These are phyloP conservation scores for Meripilus lineatus DNA, from an alignment of 1,284 basidiomycete species.

Conservation along the genomic window DNA sequence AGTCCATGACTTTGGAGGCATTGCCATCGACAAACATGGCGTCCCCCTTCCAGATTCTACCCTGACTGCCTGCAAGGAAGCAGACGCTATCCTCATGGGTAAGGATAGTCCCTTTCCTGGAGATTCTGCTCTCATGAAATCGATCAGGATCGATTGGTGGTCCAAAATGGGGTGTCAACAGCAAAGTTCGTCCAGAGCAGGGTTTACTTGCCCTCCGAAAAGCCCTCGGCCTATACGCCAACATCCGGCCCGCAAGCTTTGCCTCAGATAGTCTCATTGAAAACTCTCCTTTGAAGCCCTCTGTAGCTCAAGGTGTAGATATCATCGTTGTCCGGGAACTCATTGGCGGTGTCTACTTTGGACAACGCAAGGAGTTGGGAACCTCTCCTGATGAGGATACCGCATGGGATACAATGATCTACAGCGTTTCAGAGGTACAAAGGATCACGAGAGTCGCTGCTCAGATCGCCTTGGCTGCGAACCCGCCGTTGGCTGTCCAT, in stretches of 20 bases:
- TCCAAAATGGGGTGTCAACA: conserved; percentile 95
- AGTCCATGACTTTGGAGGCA: conserved; percentile 85
- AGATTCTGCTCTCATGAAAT: conserved; percentile 8
- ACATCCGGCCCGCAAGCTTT: conserved; percentile 96
- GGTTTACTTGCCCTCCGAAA: conserved; percentile 93
- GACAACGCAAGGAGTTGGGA: conserved; percentile 86
- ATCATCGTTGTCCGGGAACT: conserved; percentile 96
- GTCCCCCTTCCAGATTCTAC: conserved; percentile 85
- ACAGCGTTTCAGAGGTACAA: conserved; percentile 89
- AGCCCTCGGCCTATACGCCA: conserved; percentile 95
- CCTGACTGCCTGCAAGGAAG: conserved; percentile 80
- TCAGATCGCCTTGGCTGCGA: conserved; percentile 79
- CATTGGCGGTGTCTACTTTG: conserved; percentile 93
- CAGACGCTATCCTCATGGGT: conserved; percentile 94
- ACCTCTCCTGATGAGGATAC: conserved; percentile 54
- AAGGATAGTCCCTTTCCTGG: conserved; percentile 16
- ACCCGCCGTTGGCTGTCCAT: conserved; percentile 87
- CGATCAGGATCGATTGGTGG: conserved; percentile 87
- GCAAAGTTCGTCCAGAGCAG: conserved; percentile 92
- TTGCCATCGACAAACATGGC: conserved; percentile 86
- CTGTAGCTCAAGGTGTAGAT: conserved; percentile 82
- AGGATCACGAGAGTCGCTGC: conserved; percentile 96
- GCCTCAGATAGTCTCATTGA: conserved; percentile 87
- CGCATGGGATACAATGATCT: conserved; percentile 91
- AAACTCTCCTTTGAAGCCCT: conserved; percentile 90